Percentiles rank a stretch among this genome's conserved stretches.
Evolutionary conservation across 768 basidiomycete species (phyloP).

Genomic region (Roridomyces roridus): DNA sequence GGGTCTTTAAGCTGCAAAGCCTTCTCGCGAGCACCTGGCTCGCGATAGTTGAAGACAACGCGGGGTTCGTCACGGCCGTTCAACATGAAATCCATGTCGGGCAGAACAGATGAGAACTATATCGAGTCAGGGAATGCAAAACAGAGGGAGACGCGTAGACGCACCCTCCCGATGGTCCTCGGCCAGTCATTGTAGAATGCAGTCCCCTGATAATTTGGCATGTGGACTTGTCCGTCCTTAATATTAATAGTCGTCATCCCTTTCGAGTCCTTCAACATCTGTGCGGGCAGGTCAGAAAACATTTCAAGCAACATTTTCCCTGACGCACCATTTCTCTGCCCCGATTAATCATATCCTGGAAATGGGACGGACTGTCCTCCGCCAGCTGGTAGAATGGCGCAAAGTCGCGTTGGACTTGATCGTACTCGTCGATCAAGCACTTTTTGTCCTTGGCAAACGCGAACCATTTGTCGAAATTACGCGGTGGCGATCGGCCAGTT

Average conservation of each 20-base stretch:
- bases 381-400: constrained; percentile 25
- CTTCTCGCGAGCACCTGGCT: constrained; percentile 15
- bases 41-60: constrained; percentile 24
- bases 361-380: constrained; percentile 14
- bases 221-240: constrained; percentile 14
- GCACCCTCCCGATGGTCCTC: constrained; percentile 13
- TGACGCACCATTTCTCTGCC: constrained; percentile 13
- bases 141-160: neutral
- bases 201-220: constrained; percentile 18
- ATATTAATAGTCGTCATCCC: constrained; percentile 25
- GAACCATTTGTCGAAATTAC: constrained; percentile 26
- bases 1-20: constrained; percentile 21
- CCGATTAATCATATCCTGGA: constrained; percentile 17
- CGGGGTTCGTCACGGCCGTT: constrained; percentile 28
- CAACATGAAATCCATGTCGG: constrained; percentile 25
- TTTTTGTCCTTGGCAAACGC: constrained; percentile 13
- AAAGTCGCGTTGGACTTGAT: constrained; percentile 23
- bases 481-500: constrained; percentile 18
- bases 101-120: constrained; percentile 19
- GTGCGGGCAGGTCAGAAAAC: neutral
- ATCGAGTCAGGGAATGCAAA: neutral
- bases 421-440: constrained; percentile 27
- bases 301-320: neutral
- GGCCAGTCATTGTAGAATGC: constrained; percentile 24
- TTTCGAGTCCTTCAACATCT: constrained; percentile 19